A percentile compares a stretch with the other conserved stretches of the same genome.
Evolutionary conservation across 164 flowering plant genomes (phyloP).

Genomic region (Paratinospora sagittata): DNA sequence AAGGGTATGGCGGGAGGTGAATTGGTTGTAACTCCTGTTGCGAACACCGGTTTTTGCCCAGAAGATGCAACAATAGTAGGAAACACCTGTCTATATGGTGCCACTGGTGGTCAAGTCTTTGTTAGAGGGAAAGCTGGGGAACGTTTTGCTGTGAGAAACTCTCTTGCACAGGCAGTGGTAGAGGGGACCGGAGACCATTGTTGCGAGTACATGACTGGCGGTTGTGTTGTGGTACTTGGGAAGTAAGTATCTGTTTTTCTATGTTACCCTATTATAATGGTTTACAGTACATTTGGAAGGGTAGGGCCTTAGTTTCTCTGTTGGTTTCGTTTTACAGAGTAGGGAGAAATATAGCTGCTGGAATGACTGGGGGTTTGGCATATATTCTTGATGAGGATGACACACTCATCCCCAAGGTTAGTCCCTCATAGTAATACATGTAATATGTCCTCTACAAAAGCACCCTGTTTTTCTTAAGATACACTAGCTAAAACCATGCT

Average conservation of each 20-base stretch:
- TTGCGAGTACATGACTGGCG: conserved; percentile 99
- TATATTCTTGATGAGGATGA: conserved; percentile 94
- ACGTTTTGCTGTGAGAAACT: conserved; percentile 96
- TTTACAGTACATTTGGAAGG: not conserved
- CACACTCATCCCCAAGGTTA: conserved; percentile 85
- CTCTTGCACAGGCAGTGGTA: conserved; percentile 91
- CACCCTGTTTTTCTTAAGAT: no score
- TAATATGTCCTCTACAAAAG: no score
- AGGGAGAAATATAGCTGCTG: conserved; percentile 97
- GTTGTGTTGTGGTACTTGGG: conserved; percentile 93
- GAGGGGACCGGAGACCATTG: conserved; percentile 98
- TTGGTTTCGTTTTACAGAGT: conserved; percentile 45
- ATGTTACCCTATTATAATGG: not conserved
- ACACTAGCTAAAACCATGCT: no score
- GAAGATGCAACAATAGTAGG: conserved; percentile 98
- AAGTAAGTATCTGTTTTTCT: conserved; percentile 54
- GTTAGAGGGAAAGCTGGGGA: conserved; percentile 96
- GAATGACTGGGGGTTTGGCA: conserved; percentile 98
- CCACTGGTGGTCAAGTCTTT: conserved; percentile 94
- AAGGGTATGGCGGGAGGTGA: conserved; percentile 99
- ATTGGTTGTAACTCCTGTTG: conserved; percentile 77
- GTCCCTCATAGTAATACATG: conserved; percentile 4
- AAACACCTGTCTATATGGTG: conserved; percentile 95
- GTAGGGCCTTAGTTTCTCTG: not conserved
- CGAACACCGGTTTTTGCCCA: conserved; percentile 66